Percentiles rank a stretch among this genome's conserved stretches.
Evolutionary conservation across 2,329 filamentous ascomycete species (phyloP).

Genomic region (Sclerotinia subarctica): DNA sequence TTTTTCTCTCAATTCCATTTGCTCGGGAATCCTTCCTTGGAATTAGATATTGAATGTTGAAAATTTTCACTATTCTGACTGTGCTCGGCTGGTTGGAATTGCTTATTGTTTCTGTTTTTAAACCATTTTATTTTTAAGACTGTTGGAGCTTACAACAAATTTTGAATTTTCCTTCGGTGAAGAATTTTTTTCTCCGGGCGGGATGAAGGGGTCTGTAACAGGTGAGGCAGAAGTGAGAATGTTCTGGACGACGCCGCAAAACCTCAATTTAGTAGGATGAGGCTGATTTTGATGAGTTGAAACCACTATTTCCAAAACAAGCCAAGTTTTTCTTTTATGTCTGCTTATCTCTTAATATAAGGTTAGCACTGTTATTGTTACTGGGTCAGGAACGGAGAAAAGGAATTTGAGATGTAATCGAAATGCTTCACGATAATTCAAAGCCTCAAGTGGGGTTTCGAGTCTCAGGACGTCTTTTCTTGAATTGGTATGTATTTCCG

Average conservation of each 20-base stretch:
- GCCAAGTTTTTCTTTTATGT: background rate
- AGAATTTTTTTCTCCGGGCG: constrained; percentile 4
- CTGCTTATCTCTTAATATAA: background rate
- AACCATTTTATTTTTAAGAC: background rate
- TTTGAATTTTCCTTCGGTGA: constrained; percentile 3
- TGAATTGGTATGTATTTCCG: background rate
- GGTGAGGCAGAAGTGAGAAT: constrained; percentile 13
- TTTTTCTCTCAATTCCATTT: background rate
- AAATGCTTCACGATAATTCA: constrained; percentile 16
- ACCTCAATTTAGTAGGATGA: constrained; percentile 1
- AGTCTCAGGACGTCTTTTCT: background rate
- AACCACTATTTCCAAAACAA: background rate
- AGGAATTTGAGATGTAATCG: constrained; percentile 13
- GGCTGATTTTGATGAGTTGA: background rate
- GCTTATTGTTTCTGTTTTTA: background rate
- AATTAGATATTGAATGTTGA: background rate
- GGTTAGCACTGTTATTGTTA: background rate
- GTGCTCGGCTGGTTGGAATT: background rate
- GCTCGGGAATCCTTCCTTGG: constrained; percentile 6
- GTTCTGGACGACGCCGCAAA: constrained; percentile 17
- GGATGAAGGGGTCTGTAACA: constrained; percentile 9
- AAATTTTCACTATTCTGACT: constrained; percentile 10
- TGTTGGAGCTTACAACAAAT: background rate
- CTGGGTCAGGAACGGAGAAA: constrained; percentile 5
- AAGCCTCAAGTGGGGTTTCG: constrained; percentile 11